Percentiles rank a stretch among this genome's conserved stretches.
These are phyloP conservation scores for Hypoxylon crocopeplum DNA, from an alignment of 495 filamentous ascomycete species.

Conservation along the genomic window DNA sequence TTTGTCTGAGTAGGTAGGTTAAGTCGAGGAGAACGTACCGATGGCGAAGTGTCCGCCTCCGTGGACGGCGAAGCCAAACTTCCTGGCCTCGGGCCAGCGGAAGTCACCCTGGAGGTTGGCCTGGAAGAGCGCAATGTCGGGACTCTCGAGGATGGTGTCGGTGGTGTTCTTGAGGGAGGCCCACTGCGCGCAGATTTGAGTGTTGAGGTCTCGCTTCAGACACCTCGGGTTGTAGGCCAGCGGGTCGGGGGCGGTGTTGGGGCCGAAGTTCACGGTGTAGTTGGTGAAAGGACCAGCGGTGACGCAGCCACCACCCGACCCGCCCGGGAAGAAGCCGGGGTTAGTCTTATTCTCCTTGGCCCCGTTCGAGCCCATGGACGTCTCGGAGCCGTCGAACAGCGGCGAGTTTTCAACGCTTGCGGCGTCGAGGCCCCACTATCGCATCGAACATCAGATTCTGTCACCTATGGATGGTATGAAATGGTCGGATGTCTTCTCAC, in stretches of 20 bases:
- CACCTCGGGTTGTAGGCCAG: constrained; percentile 51
- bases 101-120: constrained; percentile 47
- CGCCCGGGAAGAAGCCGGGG: constrained; percentile 27
- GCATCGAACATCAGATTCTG: too few species aligned
- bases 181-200: constrained; percentile 41
- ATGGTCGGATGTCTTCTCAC: constrained; percentile 5
- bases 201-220: constrained; percentile 50
- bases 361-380: constrained; percentile 42
- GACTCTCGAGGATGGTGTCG: constrained; percentile 43
- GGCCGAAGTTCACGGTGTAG: constrained; percentile 50
- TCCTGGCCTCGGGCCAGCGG: constrained; percentile 33
- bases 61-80: constrained; percentile 46
- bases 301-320: constrained; percentile 46
- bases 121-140: constrained; percentile 46
- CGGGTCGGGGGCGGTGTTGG: constrained; percentile 37
- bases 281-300: constrained; percentile 43
- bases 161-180: constrained; percentile 50
- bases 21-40: constrained; percentile 15
- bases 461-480: background rate
- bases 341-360: constrained; percentile 31
- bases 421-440: constrained; percentile 48
- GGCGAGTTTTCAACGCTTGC: constrained; percentile 41
- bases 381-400: constrained; percentile 44
- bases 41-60: constrained; percentile 48
- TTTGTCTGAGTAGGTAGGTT: background rate